Conservation (phyloP, 257 asterid genomes). For the Hygrophila difformis region DNA sequence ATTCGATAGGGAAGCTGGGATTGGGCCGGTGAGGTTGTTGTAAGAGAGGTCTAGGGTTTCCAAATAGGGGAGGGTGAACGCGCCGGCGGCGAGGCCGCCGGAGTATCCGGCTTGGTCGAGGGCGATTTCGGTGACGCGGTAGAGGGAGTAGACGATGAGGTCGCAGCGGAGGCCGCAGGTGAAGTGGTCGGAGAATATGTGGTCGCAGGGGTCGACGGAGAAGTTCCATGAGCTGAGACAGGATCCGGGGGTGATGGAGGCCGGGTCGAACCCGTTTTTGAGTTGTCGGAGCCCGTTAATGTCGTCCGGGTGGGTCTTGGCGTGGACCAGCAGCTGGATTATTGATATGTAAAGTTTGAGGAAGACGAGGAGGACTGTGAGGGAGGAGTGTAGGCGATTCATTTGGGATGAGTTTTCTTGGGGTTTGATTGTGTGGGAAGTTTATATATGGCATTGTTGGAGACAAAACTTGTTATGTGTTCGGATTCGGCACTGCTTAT, state of each 20-base stretch:
- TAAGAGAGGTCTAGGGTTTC: constrained; percentile 12
- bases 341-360: neutral
- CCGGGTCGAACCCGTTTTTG: constrained; percentile 9
- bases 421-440: too few relatives aligned
- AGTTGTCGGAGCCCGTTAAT: neutral
- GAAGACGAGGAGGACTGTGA: constrained; percentile 1
- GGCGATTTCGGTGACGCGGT: constrained; percentile 9
- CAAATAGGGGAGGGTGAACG: constrained; percentile 5
- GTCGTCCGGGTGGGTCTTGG: constrained; percentile 18
- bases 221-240: constrained; percentile 24
- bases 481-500: too few relatives aligned
- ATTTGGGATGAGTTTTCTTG: neutral
- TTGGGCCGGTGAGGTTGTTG: constrained; percentile 14
- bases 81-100: constrained; percentile 4
- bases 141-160: neutral
- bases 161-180: constrained; percentile 14
- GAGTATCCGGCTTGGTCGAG: constrained; percentile 14
- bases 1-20: constrained; percentile 8
- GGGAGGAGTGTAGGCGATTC: constrained; percentile 1
- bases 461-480: too few relatives aligned
- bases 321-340: neutral
- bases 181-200: constrained; percentile 10
- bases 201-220: constrained; percentile 21
- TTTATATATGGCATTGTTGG: too few relatives aligned
- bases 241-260: constrained; percentile 16